A percentile compares a stretch with the other conserved stretches of the same genome.
Evolutionary conservation across 2,329 filamentous ascomycete species (phyloP).

Genomic region (Neonectria coccinea): DNA sequence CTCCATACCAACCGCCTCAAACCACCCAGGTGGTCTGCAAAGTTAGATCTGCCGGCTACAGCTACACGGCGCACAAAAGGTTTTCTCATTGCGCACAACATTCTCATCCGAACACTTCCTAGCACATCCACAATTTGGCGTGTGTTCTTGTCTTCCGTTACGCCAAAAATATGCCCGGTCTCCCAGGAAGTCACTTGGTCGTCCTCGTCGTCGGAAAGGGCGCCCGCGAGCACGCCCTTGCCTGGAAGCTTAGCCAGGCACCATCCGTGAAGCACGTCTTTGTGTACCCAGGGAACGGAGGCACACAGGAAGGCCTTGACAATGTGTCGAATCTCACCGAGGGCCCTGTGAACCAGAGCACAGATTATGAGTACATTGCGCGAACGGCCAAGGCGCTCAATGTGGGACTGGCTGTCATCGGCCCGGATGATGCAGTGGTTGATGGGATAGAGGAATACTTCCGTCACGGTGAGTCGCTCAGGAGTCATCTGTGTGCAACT

Average conservation of each 20-base stretch:
- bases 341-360: slow-evolving; percentile 22
- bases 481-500: neutral
- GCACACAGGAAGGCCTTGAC: slow-evolving; percentile 63
- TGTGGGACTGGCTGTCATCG: slow-evolving; percentile 77
- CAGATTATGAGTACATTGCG: slow-evolving; percentile 73
- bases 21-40: too few species aligned
- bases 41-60: too few species aligned
- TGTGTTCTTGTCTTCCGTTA: too few species aligned
- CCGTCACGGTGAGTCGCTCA: slow-evolving; percentile 54
- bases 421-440: slow-evolving; percentile 79
- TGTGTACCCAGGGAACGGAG: slow-evolving; percentile 73
- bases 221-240: slow-evolving; percentile 80
- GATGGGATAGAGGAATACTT: slow-evolving; percentile 81
- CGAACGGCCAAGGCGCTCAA: slow-evolving; percentile 65
- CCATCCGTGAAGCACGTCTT: slow-evolving; percentile 70
- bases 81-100: too few species aligned
- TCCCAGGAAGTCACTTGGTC: neutral
- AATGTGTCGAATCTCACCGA: slow-evolving; percentile 68
- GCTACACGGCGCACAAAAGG: too few species aligned
- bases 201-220: slow-evolving; percentile 80
- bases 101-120: too few species aligned
- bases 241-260: slow-evolving; percentile 79
- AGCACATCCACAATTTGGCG: too few species aligned
- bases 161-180: too few species aligned
- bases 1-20: too few species aligned